Base-by-base conservation (phyloP, 2,329 filamentous ascomycete genomes). In the Calonectria leucothoes region DNA sequence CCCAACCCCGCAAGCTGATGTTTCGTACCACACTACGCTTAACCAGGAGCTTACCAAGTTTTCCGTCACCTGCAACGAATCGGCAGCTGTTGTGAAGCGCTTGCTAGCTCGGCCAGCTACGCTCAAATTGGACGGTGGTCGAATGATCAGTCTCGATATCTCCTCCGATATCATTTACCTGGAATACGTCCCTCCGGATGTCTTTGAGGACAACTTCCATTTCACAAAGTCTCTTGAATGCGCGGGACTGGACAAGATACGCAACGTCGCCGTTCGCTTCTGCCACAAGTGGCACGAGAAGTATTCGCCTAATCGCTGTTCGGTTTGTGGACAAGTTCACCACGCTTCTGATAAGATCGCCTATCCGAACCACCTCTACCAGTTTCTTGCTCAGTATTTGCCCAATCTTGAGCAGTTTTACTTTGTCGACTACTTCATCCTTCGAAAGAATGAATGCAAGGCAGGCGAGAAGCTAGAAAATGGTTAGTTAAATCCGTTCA, bases 331-430 rank as follows among this genome's bases (percentile, higher is more conserved):
- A 11, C 80, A 79, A 10, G 70, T 79, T 3, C 83, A 85, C 66
- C 75, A 77, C 10, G 70, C 74, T 4, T 66, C 76, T 12, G 79
- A 80, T 25, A 78, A 74, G 48, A 76, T 82, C 61, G 76, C 79
- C 17, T 83, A 83, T 35, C 86, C 86, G 0, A 78, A 80, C 6
- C 86, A 88, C 66, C 78, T 87, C 1, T 88, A 86, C 75, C 85
- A 87, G 63, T 87, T 88, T 37, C 79, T 87, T 8, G 82, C 85
- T 3, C 79, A 86, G 12, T 83, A 86, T 73, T 78, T 86, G 17
- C 84, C 84, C 1, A 86, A 84, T 17, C 79, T 88, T 7, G 83
- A 87, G 70, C 80, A 83, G 1, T 86, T 88, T 52, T 88, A 86
- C 72, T 85, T 88, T 57, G 79, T 88, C 27, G 87, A 88, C 74